Base-by-base conservation (phyloP, 306 rosid species). In the Rosa multiflora region DNA sequence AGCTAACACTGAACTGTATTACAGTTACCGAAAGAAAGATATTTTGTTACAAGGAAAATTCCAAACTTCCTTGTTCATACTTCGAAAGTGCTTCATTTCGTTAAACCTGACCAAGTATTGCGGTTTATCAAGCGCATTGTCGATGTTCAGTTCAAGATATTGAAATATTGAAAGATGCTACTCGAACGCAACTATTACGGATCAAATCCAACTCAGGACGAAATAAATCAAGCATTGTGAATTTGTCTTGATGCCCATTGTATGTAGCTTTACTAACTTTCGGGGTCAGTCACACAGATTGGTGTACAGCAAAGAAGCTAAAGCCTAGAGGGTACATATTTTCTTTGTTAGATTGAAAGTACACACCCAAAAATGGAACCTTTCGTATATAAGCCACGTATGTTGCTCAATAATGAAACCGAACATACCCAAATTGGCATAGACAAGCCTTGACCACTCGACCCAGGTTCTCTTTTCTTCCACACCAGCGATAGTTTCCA, bases 381-480 rank as follows among this genome's bases (percentile, higher is more conserved):
- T 51, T 74, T 76, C 80, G 44, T 56, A 29, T 75, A 51, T 39
- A 63, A 82, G 52, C 62, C 80, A 58, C 13, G 20, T 12, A 37
- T 12, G 21, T 46, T 74, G 35, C 59, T 53, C 76, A 58, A 37
- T 18, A 47, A 61, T 67, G 49, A 5, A 69, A 71, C 10, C 7
- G 59, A 44, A 53, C 63, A 26, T 43, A 63, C 70, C 67, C 43
- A 74, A n/a, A 69, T 59, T 70, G 67, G 61, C 21, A 51, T 59
- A 70, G 70, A 76, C 66, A 23, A 5, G 46, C 76, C 61, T 49
- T 29, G 69, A 49, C 74, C 86, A 42, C 70, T 32, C 29, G 17
- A 43, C 71, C 67, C 56, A 66, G 40, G 4, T 46, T 52, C 52
- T 71, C 78, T 80, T 62, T 72, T 51, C 56, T 80, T 48, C 73